Evolutionary conservation across 352 stramenopile species (phyloP).

Genomic region (Pythium folliculosum): DNA sequence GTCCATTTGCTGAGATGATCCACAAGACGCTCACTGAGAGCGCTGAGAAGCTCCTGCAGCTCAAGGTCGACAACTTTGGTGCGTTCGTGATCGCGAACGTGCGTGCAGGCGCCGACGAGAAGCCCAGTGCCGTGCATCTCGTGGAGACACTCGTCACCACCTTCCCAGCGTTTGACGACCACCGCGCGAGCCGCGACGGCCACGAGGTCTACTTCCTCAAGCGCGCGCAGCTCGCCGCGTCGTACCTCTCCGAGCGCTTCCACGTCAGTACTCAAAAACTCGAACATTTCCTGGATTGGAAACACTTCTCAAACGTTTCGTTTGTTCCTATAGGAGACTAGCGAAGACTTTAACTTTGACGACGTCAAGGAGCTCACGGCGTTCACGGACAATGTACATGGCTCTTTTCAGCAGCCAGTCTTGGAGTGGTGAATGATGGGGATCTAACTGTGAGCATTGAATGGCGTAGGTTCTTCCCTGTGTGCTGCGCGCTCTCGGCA

Average conservation of each 20-base stretch:
- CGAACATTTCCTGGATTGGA: no score
- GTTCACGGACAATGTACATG: conserved; percentile 59
- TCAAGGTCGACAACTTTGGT: conserved; percentile 56
- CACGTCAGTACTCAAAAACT: conserved; percentile 32
- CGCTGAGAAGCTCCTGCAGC: conserved; percentile 6
- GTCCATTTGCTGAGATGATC: conserved; percentile 67
- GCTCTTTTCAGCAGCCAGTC: no score
- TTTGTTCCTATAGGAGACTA: conserved; percentile 34
- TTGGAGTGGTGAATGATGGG: not conserved
- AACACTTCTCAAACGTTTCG: no score
- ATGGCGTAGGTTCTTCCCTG: conserved; percentile 60
- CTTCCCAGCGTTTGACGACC: conserved; percentile 78
- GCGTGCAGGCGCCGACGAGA: conserved; percentile 19
- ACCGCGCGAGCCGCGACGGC: conserved; percentile 45
- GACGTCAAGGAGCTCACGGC: conserved; percentile 69
- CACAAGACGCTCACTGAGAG: conserved; percentile 57
- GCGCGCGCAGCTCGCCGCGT: conserved; percentile 60
- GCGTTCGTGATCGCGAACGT: conserved; percentile 73
- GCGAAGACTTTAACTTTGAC: conserved; percentile 48
- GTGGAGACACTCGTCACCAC: conserved; percentile 52
- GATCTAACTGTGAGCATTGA: not conserved
- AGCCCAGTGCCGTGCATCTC: conserved; percentile 50
- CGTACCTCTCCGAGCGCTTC: conserved; percentile 65
- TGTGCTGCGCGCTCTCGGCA: conserved; percentile 66
- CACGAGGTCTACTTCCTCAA: conserved; percentile 65